Percentiles rank a stretch among this genome's conserved stretches.
Evolutionary conservation across 2,329 filamentous ascomycete genomes (phyloP).

Genomic region (Teratosphaeria pseudoeucalypti): DNA sequence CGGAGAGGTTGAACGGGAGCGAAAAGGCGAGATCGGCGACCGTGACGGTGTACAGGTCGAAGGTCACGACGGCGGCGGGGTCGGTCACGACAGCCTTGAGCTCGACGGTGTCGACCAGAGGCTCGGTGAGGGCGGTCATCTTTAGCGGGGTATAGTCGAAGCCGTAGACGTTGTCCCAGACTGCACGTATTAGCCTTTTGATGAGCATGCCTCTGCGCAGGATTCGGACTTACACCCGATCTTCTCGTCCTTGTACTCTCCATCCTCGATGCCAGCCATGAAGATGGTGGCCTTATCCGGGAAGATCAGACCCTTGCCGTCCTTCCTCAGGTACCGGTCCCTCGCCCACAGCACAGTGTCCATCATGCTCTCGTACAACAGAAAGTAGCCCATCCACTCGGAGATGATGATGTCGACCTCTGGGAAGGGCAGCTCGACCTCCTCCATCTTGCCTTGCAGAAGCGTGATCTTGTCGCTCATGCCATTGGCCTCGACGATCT

Average conservation of each 20-base stretch:
- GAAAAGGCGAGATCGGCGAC: conserved; percentile 74
- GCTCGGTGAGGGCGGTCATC: conserved; percentile 84
- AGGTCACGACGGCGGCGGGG: conserved; percentile 69
- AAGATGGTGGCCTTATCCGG: conserved; percentile 98
- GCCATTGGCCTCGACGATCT: conserved; percentile 88
- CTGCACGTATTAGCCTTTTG: conserved; percentile 37
- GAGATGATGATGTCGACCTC: conserved; percentile 99
- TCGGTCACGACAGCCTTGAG: conserved; percentile 95
- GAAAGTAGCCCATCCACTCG: conserved; percentile 99
- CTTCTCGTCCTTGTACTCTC: conserved; percentile 99
- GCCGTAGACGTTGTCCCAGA: conserved; percentile 99
- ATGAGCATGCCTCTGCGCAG: neutral
- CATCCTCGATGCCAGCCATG: conserved; percentile 93
- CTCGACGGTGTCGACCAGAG: conserved; percentile 94
- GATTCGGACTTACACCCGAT: conserved; percentile 73
- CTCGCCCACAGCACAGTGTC: conserved; percentile 96
- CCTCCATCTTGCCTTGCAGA: conserved; percentile 99
- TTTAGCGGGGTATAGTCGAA: conserved; percentile 96
- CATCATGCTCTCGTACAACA: conserved; percentile 97
- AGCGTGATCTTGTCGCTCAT: conserved; percentile 94
- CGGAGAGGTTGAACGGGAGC: conserved; percentile 63
- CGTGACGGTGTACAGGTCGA: conserved; percentile 92
- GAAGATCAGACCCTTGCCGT: conserved; percentile 73
- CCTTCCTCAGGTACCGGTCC: conserved; percentile 77
- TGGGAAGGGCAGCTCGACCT: conserved; percentile 82